These are phyloP conservation scores for Flueggea neowawraea DNA, from an alignment of 441 rosid species.

Conservation along the genomic window DNA sequence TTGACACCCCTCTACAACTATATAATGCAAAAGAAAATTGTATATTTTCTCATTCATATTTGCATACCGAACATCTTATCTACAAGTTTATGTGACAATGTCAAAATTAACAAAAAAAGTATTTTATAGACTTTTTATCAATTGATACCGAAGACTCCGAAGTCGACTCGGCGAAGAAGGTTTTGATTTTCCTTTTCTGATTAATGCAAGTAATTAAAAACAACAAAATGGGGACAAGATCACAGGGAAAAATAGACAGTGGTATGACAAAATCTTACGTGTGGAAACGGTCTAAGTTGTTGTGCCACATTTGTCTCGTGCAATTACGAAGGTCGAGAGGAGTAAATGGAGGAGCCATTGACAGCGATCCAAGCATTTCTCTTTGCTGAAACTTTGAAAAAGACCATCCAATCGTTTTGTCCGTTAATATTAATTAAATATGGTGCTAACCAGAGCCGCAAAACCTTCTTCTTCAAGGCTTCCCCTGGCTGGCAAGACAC, in stretches of 20 bases:
- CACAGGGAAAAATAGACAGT: neutral
- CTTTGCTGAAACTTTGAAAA: neutral
- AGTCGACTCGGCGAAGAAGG: too few species aligned
- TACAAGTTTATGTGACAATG: too few species aligned
- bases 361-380: slow-evolving; percentile 11
- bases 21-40: too few species aligned
- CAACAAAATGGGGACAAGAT: slow-evolving; percentile 14
- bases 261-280: slow-evolving; percentile 20
- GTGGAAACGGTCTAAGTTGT: slow-evolving; percentile 18
- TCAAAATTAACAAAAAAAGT: too few species aligned
- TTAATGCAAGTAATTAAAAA: neutral
- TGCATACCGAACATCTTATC: too few species aligned
- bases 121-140: too few species aligned
- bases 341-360: slow-evolving; percentile 20
- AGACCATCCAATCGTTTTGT: neutral
- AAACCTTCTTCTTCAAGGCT: slow-evolving; percentile 6
- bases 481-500: slow-evolving; percentile 6
- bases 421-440: neutral
- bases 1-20: too few species aligned
- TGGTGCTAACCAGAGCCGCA: slow-evolving; percentile 16
- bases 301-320: slow-evolving; percentile 28
- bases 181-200: neutral
- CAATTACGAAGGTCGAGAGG: slow-evolving; percentile 26
- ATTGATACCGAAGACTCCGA: too few species aligned
- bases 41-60: too few species aligned